phyloP scores from a whole-genome alignment of 495 filamentous ascomycete genomes.

The Wilcoxina mikolae region DNA sequence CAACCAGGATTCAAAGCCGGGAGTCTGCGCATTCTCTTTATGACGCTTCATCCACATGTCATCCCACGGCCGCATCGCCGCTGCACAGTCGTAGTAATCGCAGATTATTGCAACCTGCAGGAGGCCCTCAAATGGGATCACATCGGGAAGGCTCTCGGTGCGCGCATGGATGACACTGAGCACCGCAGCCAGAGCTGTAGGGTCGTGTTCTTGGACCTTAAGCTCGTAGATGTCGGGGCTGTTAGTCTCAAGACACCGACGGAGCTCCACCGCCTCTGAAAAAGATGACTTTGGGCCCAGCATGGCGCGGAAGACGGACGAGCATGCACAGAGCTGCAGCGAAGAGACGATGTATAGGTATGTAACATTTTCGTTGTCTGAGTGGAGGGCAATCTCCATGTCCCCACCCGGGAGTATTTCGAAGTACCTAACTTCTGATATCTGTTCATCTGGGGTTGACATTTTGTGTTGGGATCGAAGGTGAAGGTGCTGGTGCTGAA shows the following conservation, averaged over 20 bases:
- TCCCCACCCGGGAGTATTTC: too few species aligned
- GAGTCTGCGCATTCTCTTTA: neutral
- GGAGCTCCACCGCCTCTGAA: slow-evolving; percentile 8
- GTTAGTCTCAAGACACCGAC: neutral
- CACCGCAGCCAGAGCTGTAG: neutral
- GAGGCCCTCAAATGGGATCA: slow-evolving; percentile 12
- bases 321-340: slow-evolving; percentile 16
- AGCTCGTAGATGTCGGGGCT: neutral
- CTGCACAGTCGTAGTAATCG: slow-evolving; percentile 23
- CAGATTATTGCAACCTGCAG: slow-evolving; percentile 17
- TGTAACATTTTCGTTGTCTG: neutral
- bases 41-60: slow-evolving; percentile 12
- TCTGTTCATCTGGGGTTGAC: too few species aligned
- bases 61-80: slow-evolving; percentile 9
- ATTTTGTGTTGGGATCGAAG: too few species aligned
- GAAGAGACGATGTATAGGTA: slow-evolving; percentile 11
- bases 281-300: slow-evolving; percentile 16
- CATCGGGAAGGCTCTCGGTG: neutral
- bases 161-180: neutral
- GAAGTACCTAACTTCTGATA: too few species aligned
- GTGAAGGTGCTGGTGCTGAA: too few species aligned
- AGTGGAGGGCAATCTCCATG: neutral
- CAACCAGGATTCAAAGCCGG: neutral
- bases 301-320: slow-evolving; percentile 21
- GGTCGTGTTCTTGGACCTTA: neutral